Evolutionary conservation across 1,139 yeast genomes (phyloP).

Genomic region (Candida buenavistaensis): DNA sequence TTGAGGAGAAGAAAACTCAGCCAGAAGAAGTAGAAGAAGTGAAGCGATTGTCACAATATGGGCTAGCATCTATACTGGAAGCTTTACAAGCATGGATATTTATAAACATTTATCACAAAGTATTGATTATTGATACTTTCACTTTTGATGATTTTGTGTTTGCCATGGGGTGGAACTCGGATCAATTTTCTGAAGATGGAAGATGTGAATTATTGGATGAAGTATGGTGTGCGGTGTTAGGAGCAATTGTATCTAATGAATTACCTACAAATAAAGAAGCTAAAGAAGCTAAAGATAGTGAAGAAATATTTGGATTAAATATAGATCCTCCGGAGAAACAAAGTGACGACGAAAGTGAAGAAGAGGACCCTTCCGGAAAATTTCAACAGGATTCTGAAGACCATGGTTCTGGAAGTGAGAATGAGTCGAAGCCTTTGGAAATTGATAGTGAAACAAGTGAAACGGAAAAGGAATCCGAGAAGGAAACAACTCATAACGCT

Average conservation of each 20-base stretch:
- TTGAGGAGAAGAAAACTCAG: slow-evolving; percentile 26
- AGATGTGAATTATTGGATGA: slow-evolving; percentile 64
- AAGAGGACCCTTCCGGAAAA: slow-evolving; percentile 18
- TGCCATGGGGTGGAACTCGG: slow-evolving; percentile 57
- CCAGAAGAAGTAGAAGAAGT: slow-evolving; percentile 19
- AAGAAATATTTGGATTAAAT: slow-evolving; percentile 35
- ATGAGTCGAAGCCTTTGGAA: slow-evolving; percentile 22
- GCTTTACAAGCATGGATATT: slow-evolving; percentile 75
- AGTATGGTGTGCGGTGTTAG: slow-evolving; percentile 65
- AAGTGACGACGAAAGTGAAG: slow-evolving; percentile 16
- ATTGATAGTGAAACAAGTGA: slow-evolving; percentile 28
- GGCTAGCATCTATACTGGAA: slow-evolving; percentile 28
- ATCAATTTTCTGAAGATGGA: slow-evolving; percentile 42
- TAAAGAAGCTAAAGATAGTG: slow-evolving; percentile 26
- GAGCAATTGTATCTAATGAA: slow-evolving; percentile 43
- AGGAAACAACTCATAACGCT: slow-evolving; percentile 43
- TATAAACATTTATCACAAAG: slow-evolving; percentile 66
- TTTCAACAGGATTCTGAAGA: slow-evolving; percentile 15
- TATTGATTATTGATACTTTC: slow-evolving; percentile 65
- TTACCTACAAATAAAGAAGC: slow-evolving; percentile 26
- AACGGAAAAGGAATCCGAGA: slow-evolving; percentile 17
- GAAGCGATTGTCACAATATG: slow-evolving; percentile 18
- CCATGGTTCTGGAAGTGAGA: slow-evolving; percentile 27
- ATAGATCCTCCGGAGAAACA: slow-evolving; percentile 42
- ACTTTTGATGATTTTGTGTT: slow-evolving; percentile 78